Conservation (phyloP, 2,329 filamentous ascomycete genomes). For the Triangularia verruculosa region DNA sequence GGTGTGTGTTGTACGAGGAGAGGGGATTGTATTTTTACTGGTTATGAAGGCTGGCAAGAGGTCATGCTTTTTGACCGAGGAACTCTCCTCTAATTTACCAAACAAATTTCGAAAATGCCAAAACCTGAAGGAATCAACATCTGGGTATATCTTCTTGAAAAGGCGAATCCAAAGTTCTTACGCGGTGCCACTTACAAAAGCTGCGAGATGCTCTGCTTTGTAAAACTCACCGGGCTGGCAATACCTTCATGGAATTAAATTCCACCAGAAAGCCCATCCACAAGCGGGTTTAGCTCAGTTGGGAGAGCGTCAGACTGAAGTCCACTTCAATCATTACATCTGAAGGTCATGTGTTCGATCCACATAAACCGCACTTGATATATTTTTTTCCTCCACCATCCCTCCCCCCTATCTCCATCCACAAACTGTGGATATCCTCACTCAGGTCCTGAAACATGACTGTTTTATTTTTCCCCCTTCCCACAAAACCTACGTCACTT, state of each 20-base stretch:
- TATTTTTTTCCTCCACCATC: not conserved
- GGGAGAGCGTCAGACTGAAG: slow-evolving; percentile 13
- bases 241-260: not conserved
- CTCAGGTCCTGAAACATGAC: too few species aligned
- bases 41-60: not conserved
- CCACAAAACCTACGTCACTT: not conserved
- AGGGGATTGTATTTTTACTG: not conserved
- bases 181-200: too few species aligned
- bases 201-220: not conserved
- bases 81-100: not conserved
- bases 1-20: not conserved
- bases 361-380: slow-evolving; percentile 11
- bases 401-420: not conserved
- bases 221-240: not conserved
- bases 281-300: slow-evolving; percentile 10
- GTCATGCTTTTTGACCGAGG: not conserved
- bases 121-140: not conserved
- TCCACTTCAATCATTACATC: slow-evolving; percentile 9
- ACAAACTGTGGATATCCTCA: not conserved
- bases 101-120: not conserved
- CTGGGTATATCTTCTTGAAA: too few species aligned
- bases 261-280: not conserved
- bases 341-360: slow-evolving; percentile 14
- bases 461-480: not conserved
- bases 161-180: not conserved